Evolutionary conservation across 345 rosid species (phyloP), one percentile per base, ranked within the genome.

Genomic region (Salix brachista): DNA sequence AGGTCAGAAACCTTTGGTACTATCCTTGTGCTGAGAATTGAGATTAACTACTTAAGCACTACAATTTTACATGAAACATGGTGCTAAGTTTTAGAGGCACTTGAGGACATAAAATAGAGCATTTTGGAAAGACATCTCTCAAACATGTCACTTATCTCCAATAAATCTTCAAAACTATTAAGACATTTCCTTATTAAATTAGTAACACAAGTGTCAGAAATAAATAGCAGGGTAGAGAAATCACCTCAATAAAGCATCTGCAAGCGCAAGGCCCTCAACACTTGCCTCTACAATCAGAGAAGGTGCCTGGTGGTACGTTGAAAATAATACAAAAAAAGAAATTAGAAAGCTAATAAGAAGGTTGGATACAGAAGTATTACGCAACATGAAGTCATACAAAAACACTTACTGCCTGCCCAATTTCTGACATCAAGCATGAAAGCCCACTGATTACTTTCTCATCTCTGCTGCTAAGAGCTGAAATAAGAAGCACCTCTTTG

Each of bases 401-500:
- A 88, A 46, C 4, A 14, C 95, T 90, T 81, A 95, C 97, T 71
- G 99, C 97, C 84, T 92, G 99, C 78, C 99, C 97, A 71, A 95
- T 92, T 84, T 95, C 97, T 46, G 97, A 90, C 91, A 95, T 82
- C 87, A 95, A 87, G 83, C 91, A 88, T 25, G 96, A 91, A 64
- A 95, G 90, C 78, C 99, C 99, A 83, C 88, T 88, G 78, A 92
- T 86, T 70, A 93, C 85, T 87, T 85, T 89, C 74, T 83, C 92
- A 83, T 92, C 94, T 78, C 90, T 88, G 78, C 86, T 90, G 44
- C 81, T 80, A 69, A 92, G 94, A 73, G 97, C 97, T 30, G 95
- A 93, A 54, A 88, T 79, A 79, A 94, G 94, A 75, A 92, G 96
- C 67, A 86, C 70, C 70, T 91, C 98, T 83, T 87, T 89, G 81